A percentile compares a stretch with the other conserved stretches of the same genome.
Conservation (phyloP, 805 yeast genomes). For the Barnettozyma salicaria region DNA sequence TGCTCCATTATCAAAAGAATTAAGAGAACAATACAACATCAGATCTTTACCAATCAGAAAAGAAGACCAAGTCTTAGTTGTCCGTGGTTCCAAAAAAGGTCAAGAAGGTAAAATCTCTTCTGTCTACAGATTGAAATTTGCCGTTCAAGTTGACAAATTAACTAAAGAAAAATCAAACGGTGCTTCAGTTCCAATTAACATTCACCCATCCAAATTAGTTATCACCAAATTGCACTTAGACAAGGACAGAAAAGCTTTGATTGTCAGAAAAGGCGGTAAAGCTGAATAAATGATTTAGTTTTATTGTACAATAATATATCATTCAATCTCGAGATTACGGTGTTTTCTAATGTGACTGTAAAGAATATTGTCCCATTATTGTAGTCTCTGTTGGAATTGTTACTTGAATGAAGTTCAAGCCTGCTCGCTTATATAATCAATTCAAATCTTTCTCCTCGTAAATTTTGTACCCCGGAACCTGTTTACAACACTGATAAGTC, state of each 20-base stretch:
- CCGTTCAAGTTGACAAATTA: constrained; percentile 95
- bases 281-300: constrained; percentile 56
- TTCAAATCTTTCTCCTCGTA: too few relatives aligned
- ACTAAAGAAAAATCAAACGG: constrained; percentile 97
- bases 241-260: constrained; percentile 97
- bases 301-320: constrained; percentile 13
- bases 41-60: constrained; percentile 95
- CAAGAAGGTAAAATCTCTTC: constrained; percentile 97
- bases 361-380: not conserved
- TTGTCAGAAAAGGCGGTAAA: constrained; percentile 97
- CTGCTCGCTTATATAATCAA: too few relatives aligned
- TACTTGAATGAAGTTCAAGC: too few relatives aligned
- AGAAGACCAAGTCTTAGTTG: constrained; percentile 92
- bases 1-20: constrained; percentile 98
- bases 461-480: too few relatives aligned
- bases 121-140: constrained; percentile 97
- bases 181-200: constrained; percentile 93
- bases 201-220: constrained; percentile 98
- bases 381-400: not conserved
- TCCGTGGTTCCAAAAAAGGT: constrained; percentile 99
- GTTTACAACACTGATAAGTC: too few relatives aligned
- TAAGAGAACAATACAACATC: constrained; percentile 94
- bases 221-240: constrained; percentile 97
- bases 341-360: not conserved
- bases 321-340: constrained; percentile 8